Evolutionary conservation across 179 eudicot genomes (phyloP), one percentile per base, ranked within the genome.

Genomic region (Beta lomatogona): DNA sequence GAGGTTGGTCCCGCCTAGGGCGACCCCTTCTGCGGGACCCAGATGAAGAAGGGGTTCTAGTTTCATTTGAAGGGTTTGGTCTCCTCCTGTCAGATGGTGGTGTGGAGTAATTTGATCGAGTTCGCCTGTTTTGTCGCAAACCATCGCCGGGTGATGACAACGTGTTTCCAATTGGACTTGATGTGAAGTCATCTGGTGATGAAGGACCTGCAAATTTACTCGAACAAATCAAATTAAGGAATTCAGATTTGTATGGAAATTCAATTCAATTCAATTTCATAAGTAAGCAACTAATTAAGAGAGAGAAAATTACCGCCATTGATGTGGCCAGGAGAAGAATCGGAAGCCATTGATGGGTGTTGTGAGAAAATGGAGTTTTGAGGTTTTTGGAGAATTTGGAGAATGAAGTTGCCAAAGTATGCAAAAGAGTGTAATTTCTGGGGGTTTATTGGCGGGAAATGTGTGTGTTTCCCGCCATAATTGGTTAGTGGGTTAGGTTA

Each of bases 81-180:
- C 70, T 73, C 5, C 86, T 77, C 44, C 76, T 85, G 1, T 82
- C 82, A 7, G 75, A 68, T 15, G 41, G 71, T 21, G 58, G 73
- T 7, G 80, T 65, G 5, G 61, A 65, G 48, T 76, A 9, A 50
- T 36, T 8, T 83, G 87, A 13, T 82, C 88, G 5, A 87, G 89
- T 3, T 22, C 89, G 87, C 4, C 92, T 89, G 22, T 76, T 78
- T 7, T 79, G 73, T 18, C 89, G 89, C 18, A 71, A 52, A 8
- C 79, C 60, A 21, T 74, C 71, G 19, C 89, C 91, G 2, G 98
- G 98, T 1, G 97, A 87, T 4, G 97, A 95, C 76, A 78, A 71
- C 0, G 97, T 91, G 89, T 94, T 92, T 7, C 89, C 93, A 63
- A 95, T 91, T 57, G 97, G 97, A 82, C 98, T 95, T 21, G 98